These are phyloP conservation scores for Saccharomycopsis sp. DNA, from an alignment of 805 yeast genomes.

Conservation along the genomic window DNA sequence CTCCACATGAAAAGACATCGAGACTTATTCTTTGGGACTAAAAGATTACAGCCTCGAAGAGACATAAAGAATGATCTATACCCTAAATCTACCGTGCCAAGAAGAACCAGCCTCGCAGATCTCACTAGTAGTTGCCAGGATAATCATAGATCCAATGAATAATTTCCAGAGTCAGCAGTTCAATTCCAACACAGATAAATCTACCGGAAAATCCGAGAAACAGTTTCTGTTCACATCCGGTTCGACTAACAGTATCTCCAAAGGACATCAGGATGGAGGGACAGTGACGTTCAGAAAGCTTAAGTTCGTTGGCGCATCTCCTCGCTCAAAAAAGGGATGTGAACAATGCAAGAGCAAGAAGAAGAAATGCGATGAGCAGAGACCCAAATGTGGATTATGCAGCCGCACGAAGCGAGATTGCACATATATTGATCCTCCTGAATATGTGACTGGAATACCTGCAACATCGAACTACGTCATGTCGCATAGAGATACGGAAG, in stretches of 20 bases:
- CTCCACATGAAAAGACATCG: not conserved
- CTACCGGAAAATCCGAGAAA: not conserved
- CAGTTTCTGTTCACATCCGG: not conserved
- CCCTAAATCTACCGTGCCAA: not conserved
- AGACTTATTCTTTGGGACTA: not conserved
- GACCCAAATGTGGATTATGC: constrained; percentile 14
- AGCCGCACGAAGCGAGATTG: constrained; percentile 4
- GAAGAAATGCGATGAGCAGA: constrained; percentile 15
- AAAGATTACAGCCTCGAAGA: not conserved
- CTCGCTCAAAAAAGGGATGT: constrained; percentile 11
- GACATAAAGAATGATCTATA: not conserved
- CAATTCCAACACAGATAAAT: not conserved
- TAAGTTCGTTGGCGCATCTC: constrained; percentile 13
- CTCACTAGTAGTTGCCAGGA: too few species aligned
- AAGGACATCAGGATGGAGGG: not conserved
- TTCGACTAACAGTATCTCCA: not conserved
- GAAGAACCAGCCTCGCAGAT: too few species aligned
- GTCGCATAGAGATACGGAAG: not conserved
- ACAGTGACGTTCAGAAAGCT: not conserved
- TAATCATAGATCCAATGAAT: not conserved
- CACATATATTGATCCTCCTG: not conserved
- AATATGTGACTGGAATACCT: too few species aligned
- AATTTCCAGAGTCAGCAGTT: not conserved
- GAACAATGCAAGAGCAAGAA: constrained; percentile 6
- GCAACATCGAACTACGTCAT: not conserved